Conservation (phyloP, 2,329 filamentous ascomycete genomes). For the Apiospora pterosperma region DNA sequence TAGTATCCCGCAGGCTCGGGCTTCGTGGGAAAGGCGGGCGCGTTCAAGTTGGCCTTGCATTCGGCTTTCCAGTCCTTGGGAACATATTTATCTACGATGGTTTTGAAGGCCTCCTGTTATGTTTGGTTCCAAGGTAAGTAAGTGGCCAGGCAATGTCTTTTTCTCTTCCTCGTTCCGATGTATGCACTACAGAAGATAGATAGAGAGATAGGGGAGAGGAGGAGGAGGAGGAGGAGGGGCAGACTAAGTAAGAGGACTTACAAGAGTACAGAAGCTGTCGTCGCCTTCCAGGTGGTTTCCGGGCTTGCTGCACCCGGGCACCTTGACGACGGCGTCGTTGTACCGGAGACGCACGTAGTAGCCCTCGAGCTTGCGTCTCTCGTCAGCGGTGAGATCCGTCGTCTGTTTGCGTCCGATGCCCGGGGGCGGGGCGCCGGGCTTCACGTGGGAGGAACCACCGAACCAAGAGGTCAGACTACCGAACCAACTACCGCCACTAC, state of each 20-base stretch:
- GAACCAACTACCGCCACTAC: conserved; percentile 27
- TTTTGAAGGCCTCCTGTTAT: conserved; percentile 85
- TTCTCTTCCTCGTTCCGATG: too few relatives aligned
- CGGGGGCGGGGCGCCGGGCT: conserved; percentile 29
- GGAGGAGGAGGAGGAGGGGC: background rate
- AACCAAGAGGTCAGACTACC: conserved; percentile 26
- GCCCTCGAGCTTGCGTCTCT: conserved; percentile 61
- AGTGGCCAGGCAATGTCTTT: too few relatives aligned
- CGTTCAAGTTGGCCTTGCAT: conserved; percentile 43
- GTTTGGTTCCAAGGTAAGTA: background rate
- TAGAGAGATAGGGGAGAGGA: background rate
- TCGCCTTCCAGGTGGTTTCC: conserved; percentile 87
- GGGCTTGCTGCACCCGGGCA: conserved; percentile 73
- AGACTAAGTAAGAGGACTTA: conserved; percentile 59
- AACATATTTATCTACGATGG: conserved; percentile 85
- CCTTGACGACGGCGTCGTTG: conserved; percentile 77
- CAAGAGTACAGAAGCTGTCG: conserved; percentile 85
- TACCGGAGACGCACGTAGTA: conserved; percentile 91
- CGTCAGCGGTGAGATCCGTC: conserved; percentile 49
- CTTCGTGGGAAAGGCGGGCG: conserved; percentile 42
- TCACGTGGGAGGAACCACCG: conserved; percentile 12
- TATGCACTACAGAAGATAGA: background rate
- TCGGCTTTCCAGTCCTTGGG: conserved; percentile 70
- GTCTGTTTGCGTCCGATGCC: conserved; percentile 60
- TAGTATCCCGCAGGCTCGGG: conserved; percentile 50